These are phyloP conservation scores for Colletotrichum kahawae DNA, from an alignment of 2,329 filamentous ascomycete species.

Conservation along the genomic window DNA sequence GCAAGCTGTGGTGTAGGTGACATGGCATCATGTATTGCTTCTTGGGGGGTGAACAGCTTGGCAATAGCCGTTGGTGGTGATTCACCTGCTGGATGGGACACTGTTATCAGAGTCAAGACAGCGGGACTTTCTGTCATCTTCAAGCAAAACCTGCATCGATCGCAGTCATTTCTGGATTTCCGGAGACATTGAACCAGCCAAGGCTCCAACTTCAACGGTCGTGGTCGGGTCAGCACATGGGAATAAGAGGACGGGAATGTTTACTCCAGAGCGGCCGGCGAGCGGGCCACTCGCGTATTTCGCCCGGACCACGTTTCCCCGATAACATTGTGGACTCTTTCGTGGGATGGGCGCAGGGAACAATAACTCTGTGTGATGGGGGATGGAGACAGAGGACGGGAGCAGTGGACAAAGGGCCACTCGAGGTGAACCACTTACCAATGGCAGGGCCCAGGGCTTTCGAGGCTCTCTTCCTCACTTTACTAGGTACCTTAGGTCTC, in stretches of 20 bases:
- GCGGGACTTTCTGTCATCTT: neutral
- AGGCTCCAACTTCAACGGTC: neutral
- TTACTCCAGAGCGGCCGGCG: neutral
- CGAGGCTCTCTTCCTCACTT: neutral
- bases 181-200: neutral
- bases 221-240: neutral
- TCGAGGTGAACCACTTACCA: neutral
- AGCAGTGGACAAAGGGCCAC: neutral
- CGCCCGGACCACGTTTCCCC: neutral
- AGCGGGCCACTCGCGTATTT: neutral
- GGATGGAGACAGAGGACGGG: neutral
- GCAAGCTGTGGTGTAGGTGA: neutral
- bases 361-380: neutral
- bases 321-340: neutral
- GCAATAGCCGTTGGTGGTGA: conserved; percentile 14
- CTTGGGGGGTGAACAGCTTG: conserved; percentile 4
- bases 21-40: neutral
- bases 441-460: neutral
- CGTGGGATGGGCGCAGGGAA: neutral
- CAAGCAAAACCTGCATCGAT: neutral
- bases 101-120: neutral
- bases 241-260: neutral
- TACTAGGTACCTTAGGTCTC: neutral
- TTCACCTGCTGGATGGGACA: neutral
- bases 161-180: neutral